Evolutionary conservation across 306 rosid genomes (phyloP).

Genomic region (Cyclanthera cordifolia): DNA sequence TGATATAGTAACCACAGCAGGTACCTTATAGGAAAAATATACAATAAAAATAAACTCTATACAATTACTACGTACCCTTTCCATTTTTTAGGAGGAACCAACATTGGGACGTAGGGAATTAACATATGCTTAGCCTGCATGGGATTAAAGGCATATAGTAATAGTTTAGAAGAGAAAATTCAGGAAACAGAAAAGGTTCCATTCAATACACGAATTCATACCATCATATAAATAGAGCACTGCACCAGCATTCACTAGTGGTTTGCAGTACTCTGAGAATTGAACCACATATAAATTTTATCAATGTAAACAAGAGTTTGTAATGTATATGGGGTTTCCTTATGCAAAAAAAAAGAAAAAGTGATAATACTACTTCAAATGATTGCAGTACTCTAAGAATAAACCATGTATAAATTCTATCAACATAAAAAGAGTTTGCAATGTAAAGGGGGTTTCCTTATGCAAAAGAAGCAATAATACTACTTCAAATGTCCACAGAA

Average conservation of each 20-base stretch:
- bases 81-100: conserved; percentile 83
- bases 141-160: conserved; percentile 21
- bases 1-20: not conserved
- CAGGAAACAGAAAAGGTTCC: not conserved
- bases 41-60: conserved; percentile 14
- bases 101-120: conserved; percentile 77
- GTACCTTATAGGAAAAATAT: not conserved
- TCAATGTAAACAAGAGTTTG: not conserved
- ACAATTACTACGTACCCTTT: conserved; percentile 47
- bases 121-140: conserved; percentile 65
- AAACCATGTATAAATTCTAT: not conserved
- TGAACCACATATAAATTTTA: not conserved
- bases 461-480: not conserved
- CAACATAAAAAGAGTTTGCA: not conserved
- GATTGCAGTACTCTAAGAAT: not conserved
- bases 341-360: too few species aligned
- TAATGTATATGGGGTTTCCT: not conserved
- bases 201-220: not conserved
- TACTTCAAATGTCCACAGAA: not conserved
- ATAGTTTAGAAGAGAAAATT: conserved; percentile 14
- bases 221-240: not conserved
- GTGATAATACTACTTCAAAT: too few species aligned
- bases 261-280: not conserved
- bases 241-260: not conserved
- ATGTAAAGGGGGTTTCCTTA: not conserved